phyloP scores from a whole-genome alignment of 148 eudicot species.

The Rheum nobile region DNA sequence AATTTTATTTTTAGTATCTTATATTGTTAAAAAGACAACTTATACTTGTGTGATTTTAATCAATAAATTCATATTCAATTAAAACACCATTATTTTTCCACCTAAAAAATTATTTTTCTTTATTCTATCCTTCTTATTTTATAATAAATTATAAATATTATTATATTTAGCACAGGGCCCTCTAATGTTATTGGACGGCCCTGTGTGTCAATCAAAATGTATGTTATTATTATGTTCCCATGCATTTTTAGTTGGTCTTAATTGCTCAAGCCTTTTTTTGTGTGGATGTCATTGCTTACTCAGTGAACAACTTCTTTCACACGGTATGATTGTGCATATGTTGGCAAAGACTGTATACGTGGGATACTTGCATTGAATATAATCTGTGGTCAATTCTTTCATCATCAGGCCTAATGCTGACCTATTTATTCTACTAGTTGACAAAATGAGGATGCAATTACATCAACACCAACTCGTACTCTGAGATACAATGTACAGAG shows the following conservation, averaged over 20 bases:
- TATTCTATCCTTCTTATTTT: too few relatives aligned
- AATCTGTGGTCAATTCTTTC: neutral
- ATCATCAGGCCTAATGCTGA: neutral
- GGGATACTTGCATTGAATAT: neutral
- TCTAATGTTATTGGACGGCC: too few relatives aligned
- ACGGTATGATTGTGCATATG: neutral
- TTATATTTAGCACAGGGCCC: too few relatives aligned
- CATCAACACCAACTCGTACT: constrained; percentile 96
- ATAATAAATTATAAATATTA: too few relatives aligned
- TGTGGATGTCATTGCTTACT: neutral
- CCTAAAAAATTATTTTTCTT: too few relatives aligned
- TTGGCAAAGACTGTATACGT: neutral
- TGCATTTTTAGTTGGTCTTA: neutral
- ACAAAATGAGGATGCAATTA: constrained; percentile 91
- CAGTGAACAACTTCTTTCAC: neutral
- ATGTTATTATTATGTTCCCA: neutral
- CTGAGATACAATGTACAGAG: too few relatives aligned
- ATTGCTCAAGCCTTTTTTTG: neutral
- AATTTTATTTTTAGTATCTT: too few relatives aligned
- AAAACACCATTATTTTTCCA: too few relatives aligned
- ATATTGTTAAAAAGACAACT: too few relatives aligned
- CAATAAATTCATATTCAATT: too few relatives aligned
- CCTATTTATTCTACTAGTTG: constrained; percentile 8
- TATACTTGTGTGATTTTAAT: too few relatives aligned
- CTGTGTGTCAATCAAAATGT: too few relatives aligned